Evolutionary conservation across 2,329 filamentous ascomycete species (phyloP), one percentile per base, ranked within the genome.

Genomic region (Diplodia corticola): DNA sequence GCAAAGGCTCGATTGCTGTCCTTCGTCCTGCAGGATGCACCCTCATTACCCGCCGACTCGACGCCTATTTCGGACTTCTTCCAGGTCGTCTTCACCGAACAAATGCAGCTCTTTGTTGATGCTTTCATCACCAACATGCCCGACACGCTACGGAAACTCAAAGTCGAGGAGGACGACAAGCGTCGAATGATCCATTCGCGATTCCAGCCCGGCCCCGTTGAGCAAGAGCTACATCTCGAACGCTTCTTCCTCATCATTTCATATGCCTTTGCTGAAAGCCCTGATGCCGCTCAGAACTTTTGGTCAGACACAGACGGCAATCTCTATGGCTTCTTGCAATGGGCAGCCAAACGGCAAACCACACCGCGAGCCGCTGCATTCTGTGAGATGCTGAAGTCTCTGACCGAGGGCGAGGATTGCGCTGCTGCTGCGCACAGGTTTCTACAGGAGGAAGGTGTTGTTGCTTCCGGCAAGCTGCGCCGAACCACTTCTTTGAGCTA

Each of bases 281-380:
- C 91, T 17, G 92, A 97, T 61, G 90, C 92, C 28, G 92, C 93
- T 10, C 88, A 91, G 73, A 90, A 89, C 53, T 98, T 98, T 71
- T 99, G 95, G 95, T 86, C 86, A 35, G 93, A 97, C 74, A 88
- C 91, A 1, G 95, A 99, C 72, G 93, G 93, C 74, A 97, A 97
- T 71, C 82, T 99, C 35, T 91, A 93, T 69, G 95, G 95, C 0
- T 99, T 99, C 75, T 85, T 99, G 75, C 91, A 96, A 69, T 99
- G 95, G 95, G 91, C 93, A n/a, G 97, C 95, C 3, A 90, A 92
- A 71, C 86, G 95, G 72, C 93, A 96, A 68, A 97, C 96, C 0
- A 97, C 96, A 0, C 95, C 95, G n/a, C 85, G 97, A 26, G 93
- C 96, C 67, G 95, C 92, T 68, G 93, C 94, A 13, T 99, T 98